Conservation (phyloP, 2,329 filamentous ascomycete genomes). For the Xylariaceae sp. region DNA sequence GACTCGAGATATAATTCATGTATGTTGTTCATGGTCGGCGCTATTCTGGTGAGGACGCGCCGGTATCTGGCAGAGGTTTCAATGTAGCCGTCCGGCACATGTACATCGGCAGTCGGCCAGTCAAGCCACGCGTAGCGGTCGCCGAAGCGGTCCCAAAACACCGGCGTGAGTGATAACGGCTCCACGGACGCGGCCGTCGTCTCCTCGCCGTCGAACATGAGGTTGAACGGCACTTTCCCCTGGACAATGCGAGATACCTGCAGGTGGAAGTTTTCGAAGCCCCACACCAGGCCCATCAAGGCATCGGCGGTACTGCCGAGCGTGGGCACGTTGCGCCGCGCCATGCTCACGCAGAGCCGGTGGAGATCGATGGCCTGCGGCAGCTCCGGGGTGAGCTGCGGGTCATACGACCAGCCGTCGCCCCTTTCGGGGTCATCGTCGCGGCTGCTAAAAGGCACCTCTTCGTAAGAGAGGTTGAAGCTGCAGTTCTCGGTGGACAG, state of each 20-base stretch:
- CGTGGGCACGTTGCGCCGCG: slow-evolving; percentile 6
- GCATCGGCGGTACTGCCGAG: slow-evolving; percentile 16
- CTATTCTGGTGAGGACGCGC: slow-evolving; percentile 22
- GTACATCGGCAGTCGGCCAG: neutral
- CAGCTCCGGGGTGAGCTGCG: slow-evolving; percentile 24
- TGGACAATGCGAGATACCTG: too few species aligned
- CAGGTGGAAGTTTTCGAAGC: too few species aligned
- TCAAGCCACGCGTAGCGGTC: slow-evolving; percentile 28
- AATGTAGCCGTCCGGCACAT: neutral
- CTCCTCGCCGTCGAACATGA: slow-evolving; percentile 4
- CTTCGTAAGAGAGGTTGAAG: slow-evolving; percentile 33
- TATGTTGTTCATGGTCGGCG: slow-evolving; percentile 26
- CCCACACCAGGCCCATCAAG: too few species aligned
- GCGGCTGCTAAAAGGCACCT: slow-evolving; percentile 15
- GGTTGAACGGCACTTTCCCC: too few species aligned
- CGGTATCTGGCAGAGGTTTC: too few species aligned
- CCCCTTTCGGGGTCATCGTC: slow-evolving; percentile 1
- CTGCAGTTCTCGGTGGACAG: slow-evolving; percentile 35
- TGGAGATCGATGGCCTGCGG: slow-evolving; percentile 18
- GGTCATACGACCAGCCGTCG: slow-evolving; percentile 32
- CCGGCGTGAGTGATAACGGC: too few species aligned
- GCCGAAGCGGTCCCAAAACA: slow-evolving; percentile 29
- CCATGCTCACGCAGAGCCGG: slow-evolving; percentile 26
- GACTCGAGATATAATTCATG: slow-evolving; percentile 28
- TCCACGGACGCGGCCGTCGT: slow-evolving; percentile 12